A percentile compares a stretch with the other conserved stretches of the same genome.
Evolutionary conservation across 345 rosid species (phyloP).

Genomic region (Ceriops tagal): DNA sequence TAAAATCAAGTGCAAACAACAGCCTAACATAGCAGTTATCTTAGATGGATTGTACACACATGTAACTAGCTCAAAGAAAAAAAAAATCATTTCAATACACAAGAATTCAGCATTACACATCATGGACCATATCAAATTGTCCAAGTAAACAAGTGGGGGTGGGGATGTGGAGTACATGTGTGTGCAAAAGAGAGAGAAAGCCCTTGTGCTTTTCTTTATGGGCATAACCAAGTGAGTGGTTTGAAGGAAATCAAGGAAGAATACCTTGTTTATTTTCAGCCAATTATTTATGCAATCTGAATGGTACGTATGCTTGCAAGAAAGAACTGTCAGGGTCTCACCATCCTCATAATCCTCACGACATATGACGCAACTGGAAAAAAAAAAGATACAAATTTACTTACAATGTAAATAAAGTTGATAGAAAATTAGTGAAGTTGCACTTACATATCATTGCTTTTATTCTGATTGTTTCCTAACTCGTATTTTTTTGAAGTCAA

Average conservation of each 20-base stretch:
- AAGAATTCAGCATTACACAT: too few species aligned
- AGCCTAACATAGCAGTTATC: too few species aligned
- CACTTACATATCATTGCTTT: conserved; percentile 84
- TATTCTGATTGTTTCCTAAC: conserved; percentile 70
- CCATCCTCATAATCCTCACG: conserved; percentile 84
- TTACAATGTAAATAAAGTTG: conserved; percentile 1
- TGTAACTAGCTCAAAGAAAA: too few species aligned
- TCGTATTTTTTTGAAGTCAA: conserved; percentile 68
- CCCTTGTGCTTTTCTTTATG: neutral
- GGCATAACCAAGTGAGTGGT: neutral
- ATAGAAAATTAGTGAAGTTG: conserved; percentile 14
- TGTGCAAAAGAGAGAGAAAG: too few species aligned
- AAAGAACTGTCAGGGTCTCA: conserved; percentile 71
- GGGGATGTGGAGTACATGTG: too few species aligned
- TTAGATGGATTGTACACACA: too few species aligned
- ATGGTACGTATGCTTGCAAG: conserved; percentile 95
- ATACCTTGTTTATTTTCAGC: conserved; percentile 93
- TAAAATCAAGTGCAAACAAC: too few species aligned
- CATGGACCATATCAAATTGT: too few species aligned
- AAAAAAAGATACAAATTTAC: conserved; percentile 15
- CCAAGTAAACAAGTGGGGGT: too few species aligned
- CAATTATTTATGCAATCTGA: conserved; percentile 89
- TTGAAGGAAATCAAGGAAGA: neutral
- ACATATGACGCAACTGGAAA: conserved; percentile 85
- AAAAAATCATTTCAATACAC: too few species aligned